These are phyloP conservation scores for Podila epicladia DNA, from an alignment of 192 early-diverging fungal species.

Conservation along the genomic window DNA sequence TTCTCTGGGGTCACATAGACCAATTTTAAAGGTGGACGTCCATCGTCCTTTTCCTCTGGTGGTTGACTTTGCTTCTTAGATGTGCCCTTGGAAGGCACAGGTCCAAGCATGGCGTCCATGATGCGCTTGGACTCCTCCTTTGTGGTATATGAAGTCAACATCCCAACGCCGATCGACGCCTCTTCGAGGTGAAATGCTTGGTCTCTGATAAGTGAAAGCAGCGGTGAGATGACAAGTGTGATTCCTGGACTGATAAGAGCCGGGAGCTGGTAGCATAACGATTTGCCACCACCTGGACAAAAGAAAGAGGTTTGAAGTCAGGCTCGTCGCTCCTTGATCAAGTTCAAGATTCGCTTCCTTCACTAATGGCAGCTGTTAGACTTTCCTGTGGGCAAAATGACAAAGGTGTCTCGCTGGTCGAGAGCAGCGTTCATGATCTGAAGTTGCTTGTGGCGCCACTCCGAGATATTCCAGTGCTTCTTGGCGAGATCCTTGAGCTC, in stretches of 20 bases:
- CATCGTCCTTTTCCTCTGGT: neutral
- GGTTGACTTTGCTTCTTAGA: slow-evolving; percentile 11
- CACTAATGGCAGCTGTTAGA: neutral
- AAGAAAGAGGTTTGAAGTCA: neutral
- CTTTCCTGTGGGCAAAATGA: slow-evolving; percentile 95
- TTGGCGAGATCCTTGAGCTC: slow-evolving; percentile 47
- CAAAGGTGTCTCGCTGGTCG: slow-evolving; percentile 84
- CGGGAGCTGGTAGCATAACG: slow-evolving; percentile 94
- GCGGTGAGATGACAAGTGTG: slow-evolving; percentile 90
- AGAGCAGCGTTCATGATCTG: slow-evolving; percentile 90
- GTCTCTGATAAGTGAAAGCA: slow-evolving; percentile 95
- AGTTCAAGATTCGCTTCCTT: neutral
- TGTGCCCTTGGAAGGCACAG: slow-evolving; percentile 32
- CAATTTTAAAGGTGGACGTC: slow-evolving; percentile 63
- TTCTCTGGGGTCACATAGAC: slow-evolving; percentile 92
- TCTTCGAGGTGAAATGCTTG: slow-evolving; percentile 83
- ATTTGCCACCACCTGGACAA: slow-evolving; percentile 79
- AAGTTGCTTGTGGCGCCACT: slow-evolving; percentile 79
- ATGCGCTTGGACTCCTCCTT: slow-evolving; percentile 62
- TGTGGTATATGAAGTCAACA: slow-evolving; percentile 39
- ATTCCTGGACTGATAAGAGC: slow-evolving; percentile 80
- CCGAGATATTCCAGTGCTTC: slow-evolving; percentile 55
- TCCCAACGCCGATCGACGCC: slow-evolving; percentile 42
- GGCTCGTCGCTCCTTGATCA: neutral
- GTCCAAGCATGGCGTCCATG: slow-evolving; percentile 64